Base-by-base conservation (phyloP, 78 protist genomes). In the Diacronema lutheri region DNA sequence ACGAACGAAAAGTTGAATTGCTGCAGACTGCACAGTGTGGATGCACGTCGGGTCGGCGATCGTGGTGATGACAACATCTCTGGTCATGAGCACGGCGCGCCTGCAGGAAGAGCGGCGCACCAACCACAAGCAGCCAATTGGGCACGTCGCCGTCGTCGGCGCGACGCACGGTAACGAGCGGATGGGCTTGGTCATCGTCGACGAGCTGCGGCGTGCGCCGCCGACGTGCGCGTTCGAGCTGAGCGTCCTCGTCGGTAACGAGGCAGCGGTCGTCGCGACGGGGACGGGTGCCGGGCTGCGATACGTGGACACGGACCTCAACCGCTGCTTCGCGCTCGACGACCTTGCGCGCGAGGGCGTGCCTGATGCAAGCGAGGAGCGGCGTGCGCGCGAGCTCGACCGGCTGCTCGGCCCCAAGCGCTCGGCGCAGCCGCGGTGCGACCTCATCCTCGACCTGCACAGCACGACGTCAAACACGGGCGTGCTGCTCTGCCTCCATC, bases 111-210 rank as follows among this genome's bases (percentile, higher is more conserved):
- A 44, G 50, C 50, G 50, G 16, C 50, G 50, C 16, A 3, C 16
- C 50, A 44, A 44, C 50, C 50, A 3, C 16, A 44, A 3, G 50
- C 50, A 44, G 16, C 50, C 50, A 7, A 7, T 66, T 2, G 4
- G 12, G 26, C n/a, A 55, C 50, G 80, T 73, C 62, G n/a, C 37
- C 56, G 61, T 80, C 71, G 58, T 60, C 21, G 84, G 84, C 23
- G 84, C 73, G 61, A 80, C 84, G 41, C 84, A 80, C 84, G 84
- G 84, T 37, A 80, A 80, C 84, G 84, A 80, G 38, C 35, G 26
- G 41, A 11, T 5, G 50, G 84, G 84, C 73, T 57, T 61, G 12
- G 33, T 1, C 23, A 60, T 80, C 26, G 50, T 44, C 16, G 50
- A 7, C 50, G 50, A 44, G 50, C 50, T 44, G 50, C 50, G 7